phyloP scores from a whole-genome alignment of 768 basidiomycete species.

The Auricularia sp. region DNA sequence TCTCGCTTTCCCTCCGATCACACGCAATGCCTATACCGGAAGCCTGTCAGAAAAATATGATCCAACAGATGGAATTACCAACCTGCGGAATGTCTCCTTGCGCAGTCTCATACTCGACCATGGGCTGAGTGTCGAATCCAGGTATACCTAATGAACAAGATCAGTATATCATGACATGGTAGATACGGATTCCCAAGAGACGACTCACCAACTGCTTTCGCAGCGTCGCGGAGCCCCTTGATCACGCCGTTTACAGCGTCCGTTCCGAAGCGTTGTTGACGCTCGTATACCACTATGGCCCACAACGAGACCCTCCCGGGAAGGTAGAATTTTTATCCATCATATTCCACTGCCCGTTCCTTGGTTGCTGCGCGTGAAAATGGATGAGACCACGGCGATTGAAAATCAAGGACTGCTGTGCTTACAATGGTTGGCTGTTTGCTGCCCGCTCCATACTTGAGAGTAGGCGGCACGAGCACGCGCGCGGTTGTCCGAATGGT shows the following conservation, averaged over 20 bases:
- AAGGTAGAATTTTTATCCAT: constrained; percentile 61
- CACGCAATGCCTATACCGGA: constrained; percentile 33
- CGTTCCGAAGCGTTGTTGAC: constrained; percentile 42
- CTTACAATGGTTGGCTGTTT: constrained; percentile 49
- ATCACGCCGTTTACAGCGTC: constrained; percentile 45
- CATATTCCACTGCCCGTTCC: constrained; percentile 76
- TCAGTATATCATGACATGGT: background rate
- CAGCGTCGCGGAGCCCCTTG: constrained; percentile 36
- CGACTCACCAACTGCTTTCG: constrained; percentile 49
- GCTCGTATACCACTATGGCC: constrained; percentile 60
- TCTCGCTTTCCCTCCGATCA: constrained; percentile 38
- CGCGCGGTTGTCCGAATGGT: constrained; percentile 54
- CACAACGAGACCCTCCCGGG: constrained; percentile 45
- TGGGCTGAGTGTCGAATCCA: constrained; percentile 33
- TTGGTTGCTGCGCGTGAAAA: constrained; percentile 34
- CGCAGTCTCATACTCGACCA: constrained; percentile 46
- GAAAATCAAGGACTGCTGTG: constrained; percentile 5
- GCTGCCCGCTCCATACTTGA: constrained; percentile 54
- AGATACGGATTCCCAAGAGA: background rate
- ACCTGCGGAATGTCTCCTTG: constrained; percentile 45
- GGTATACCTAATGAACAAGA: constrained; percentile 39
- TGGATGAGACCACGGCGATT: background rate
- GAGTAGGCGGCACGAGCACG: constrained; percentile 49
- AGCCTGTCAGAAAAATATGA: background rate
- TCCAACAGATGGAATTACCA: constrained; percentile 8